phyloP scores from a whole-genome alignment of 805 yeast genomes.

The Tetrapisispora nanseiensis region DNA sequence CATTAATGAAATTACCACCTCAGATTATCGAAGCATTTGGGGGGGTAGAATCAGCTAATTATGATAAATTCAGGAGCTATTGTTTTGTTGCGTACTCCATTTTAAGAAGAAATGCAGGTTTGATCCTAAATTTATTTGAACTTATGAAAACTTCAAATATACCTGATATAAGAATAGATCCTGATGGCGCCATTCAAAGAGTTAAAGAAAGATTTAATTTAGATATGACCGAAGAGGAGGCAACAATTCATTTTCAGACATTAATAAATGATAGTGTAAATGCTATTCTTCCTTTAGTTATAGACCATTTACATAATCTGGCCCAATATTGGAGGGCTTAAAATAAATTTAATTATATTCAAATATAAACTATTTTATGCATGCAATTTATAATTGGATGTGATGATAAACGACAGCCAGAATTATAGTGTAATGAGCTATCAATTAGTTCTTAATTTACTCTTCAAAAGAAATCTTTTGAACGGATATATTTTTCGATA shows the following conservation, averaged over 20 bases:
- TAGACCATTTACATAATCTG: constrained; percentile 86
- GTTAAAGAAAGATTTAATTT: constrained; percentile 90
- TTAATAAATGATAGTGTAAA: constrained; percentile 89
- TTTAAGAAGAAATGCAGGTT: constrained; percentile 76
- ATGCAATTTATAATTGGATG: not conserved
- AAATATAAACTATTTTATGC: not conserved
- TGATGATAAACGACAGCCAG: not conserved
- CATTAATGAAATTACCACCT: constrained; percentile 93
- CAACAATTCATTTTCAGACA: constrained; percentile 87
- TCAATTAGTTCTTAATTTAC: no score
- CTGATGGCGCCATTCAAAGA: constrained; percentile 76
- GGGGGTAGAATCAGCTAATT: constrained; percentile 77
- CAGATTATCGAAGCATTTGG: constrained; percentile 98
- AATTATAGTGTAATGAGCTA: no score
- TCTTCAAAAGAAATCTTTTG: constrained; percentile 3
- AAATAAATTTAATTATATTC: not conserved
- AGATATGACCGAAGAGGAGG: constrained; percentile 92
- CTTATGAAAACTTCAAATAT: constrained; percentile 89
- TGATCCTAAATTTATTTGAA: constrained; percentile 83
- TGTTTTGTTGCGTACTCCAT: constrained; percentile 93
- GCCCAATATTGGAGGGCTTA: constrained; percentile 97
- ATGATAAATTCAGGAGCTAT: constrained; percentile 77
- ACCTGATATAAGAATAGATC: constrained; percentile 81
- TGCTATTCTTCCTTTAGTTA: constrained; percentile 89
- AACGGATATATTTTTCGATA: constrained; percentile 8